Conservation (phyloP, 176 grass and related monocot species). For the Oryza rufipogon region DNA sequence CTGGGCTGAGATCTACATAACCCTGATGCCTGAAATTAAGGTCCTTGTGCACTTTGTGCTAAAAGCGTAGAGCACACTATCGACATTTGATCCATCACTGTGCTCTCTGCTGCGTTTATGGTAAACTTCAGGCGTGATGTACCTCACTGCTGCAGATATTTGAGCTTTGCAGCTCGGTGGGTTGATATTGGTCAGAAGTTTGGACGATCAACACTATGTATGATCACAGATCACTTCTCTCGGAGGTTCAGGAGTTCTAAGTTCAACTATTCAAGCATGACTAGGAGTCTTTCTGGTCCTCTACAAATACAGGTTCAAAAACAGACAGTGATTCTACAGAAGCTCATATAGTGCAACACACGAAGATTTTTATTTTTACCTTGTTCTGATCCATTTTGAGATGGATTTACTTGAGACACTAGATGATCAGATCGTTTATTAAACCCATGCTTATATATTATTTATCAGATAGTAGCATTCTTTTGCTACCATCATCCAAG, state of each 20-base stretch:
- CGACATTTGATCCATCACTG: not conserved
- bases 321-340: slow-evolving; percentile 4
- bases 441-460: not conserved
- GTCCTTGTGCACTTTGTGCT: not conserved
- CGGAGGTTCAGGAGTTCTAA: not conserved
- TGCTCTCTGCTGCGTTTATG: not conserved
- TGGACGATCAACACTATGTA: not conserved
- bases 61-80: slow-evolving; percentile 10
- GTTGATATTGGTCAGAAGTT: slow-evolving; percentile 6
- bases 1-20: slow-evolving; percentile 56
- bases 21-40: not conserved
- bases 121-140: not conserved
- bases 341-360: not conserved
- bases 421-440: slow-evolving; percentile 1
- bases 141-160: not conserved
- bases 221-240: not conserved
- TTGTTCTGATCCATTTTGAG: not conserved
- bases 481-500: not conserved
- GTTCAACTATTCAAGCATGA: slow-evolving; percentile 18
- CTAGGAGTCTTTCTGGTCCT: not conserved
- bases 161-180: slow-evolving; percentile 22
- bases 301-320: slow-evolving; percentile 7
- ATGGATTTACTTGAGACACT: not conserved
- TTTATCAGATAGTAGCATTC: not conserved
- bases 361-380: not conserved